Conservation (phyloP, 2,329 filamentous ascomycete species). For the Ramularia endophylla region DNA sequence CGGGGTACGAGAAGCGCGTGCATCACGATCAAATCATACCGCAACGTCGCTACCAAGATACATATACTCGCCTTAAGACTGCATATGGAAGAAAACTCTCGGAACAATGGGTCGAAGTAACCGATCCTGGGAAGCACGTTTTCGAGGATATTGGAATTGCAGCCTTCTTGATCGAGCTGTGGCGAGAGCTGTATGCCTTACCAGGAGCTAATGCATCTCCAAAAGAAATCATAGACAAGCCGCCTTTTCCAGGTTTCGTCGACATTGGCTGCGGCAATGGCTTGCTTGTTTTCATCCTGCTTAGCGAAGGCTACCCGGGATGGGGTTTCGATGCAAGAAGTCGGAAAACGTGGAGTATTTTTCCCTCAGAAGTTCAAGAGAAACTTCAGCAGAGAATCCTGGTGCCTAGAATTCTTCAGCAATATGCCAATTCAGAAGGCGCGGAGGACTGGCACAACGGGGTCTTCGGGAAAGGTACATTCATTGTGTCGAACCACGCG, state of each 20-base stretch:
- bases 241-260: slow-evolving; percentile 76
- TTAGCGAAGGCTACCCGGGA: slow-evolving; percentile 72
- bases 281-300: slow-evolving; percentile 75
- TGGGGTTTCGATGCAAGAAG: slow-evolving; percentile 89
- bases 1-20: slow-evolving; percentile 73
- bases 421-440: neutral
- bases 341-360: slow-evolving; percentile 78
- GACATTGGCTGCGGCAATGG: slow-evolving; percentile 97
- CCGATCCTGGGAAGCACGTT: slow-evolving; percentile 84
- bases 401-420: slow-evolving; percentile 47
- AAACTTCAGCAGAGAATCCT: slow-evolving; percentile 56
- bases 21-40: slow-evolving; percentile 77
- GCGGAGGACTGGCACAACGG: slow-evolving; percentile 47
- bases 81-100: slow-evolving; percentile 69
- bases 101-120: slow-evolving; percentile 75
- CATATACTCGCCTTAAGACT: slow-evolving; percentile 72
- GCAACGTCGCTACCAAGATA: slow-evolving; percentile 71
- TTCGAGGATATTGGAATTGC: slow-evolving; percentile 92
- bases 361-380: slow-evolving; percentile 47
- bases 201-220: slow-evolving; percentile 1
- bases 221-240: slow-evolving; percentile 11
- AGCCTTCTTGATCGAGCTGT: slow-evolving; percentile 87
- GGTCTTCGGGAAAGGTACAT: slow-evolving; percentile 63
- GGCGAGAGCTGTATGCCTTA: slow-evolving; percentile 69
- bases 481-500: slow-evolving; percentile 95